Evolutionary conservation across 1,284 basidiomycete genomes (phyloP).

Genomic region (Microbotryum lychnidis-dioicae): DNA sequence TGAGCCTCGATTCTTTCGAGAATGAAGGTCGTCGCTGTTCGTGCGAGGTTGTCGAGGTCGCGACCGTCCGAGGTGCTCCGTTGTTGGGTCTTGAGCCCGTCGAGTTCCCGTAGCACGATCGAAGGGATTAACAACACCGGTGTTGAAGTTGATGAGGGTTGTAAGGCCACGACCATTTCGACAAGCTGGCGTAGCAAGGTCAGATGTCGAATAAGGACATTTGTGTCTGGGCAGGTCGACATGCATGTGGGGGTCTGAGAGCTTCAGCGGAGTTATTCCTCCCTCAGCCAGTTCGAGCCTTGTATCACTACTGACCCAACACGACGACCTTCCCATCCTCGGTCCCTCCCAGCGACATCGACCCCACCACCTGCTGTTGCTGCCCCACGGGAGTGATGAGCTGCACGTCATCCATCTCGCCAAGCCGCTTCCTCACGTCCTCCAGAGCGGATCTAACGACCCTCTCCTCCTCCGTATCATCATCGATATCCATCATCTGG

Average conservation of each 20-base stretch:
- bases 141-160: no score
- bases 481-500: constrained; percentile 14
- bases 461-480: constrained; percentile 51
- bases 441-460: constrained; percentile 50
- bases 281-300: no score
- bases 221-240: constrained; percentile 16
- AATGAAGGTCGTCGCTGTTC: constrained; percentile 21
- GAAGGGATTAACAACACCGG: constrained; percentile 19
- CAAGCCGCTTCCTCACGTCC: constrained; percentile 39
- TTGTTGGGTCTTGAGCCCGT: constrained; percentile 21
- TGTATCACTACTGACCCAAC: constrained; percentile 3
- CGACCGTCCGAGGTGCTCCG: no score
- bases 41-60: constrained; percentile 7
- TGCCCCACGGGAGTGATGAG: constrained; percentile 12
- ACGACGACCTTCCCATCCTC: constrained; percentile 7
- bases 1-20: neutral
- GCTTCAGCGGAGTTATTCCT: neutral
- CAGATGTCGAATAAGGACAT: constrained; percentile 26
- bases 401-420: constrained; percentile 3
- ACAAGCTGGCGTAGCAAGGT: constrained; percentile 12
- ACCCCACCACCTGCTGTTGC: no score
- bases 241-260: neutral
- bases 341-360: neutral
- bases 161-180: neutral
- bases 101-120: constrained; percentile 26